Evolutionary conservation across 805 yeast species (phyloP).

Genomic region (Tetrapisispora iriomotensis): DNA sequence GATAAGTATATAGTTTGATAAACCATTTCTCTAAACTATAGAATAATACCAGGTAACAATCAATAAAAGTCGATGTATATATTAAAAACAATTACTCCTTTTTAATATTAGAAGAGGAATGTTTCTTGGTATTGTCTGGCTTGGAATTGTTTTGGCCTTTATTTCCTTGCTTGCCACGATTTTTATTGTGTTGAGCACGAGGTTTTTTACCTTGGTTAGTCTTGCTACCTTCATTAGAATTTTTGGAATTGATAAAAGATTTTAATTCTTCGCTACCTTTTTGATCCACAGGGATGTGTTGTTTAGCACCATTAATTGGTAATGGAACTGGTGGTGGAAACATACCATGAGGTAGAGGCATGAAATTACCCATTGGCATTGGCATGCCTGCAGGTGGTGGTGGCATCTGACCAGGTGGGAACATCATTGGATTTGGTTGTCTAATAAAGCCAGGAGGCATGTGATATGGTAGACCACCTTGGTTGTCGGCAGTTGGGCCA

Average conservation of each 20-base stretch:
- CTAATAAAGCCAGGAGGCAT: constrained; percentile 15
- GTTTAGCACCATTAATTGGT: neutral
- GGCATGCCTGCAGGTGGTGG: constrained; percentile 12
- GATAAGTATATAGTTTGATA: too few relatives aligned
- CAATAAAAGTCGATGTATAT: too few relatives aligned
- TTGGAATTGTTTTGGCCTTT: neutral
- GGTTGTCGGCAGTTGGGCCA: constrained; percentile 7
- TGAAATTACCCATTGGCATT: constrained; percentile 9
- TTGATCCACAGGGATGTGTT: constrained; percentile 4
- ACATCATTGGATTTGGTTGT: constrained; percentile 10
- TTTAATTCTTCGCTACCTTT: constrained; percentile 8
- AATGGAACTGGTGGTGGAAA: constrained; percentile 6
- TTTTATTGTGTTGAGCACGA: too few relatives aligned
- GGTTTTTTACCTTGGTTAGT: neutral
- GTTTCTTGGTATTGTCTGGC: too few relatives aligned
- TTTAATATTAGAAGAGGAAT: too few relatives aligned
- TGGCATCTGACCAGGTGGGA: constrained; percentile 9
- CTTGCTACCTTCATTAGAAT: neutral
- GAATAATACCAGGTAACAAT: too few relatives aligned
- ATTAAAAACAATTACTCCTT: too few relatives aligned
- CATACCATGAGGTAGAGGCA: constrained; percentile 9
- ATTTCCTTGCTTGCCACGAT: neutral
- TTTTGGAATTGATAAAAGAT: constrained; percentile 2
- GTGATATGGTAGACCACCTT: constrained; percentile 22
- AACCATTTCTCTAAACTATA: too few relatives aligned